Evolutionary conservation across 2,329 filamentous ascomycete species (phyloP), one percentile per base, ranked within the genome.

Genomic region (Aspergillus phoenicis): DNA sequence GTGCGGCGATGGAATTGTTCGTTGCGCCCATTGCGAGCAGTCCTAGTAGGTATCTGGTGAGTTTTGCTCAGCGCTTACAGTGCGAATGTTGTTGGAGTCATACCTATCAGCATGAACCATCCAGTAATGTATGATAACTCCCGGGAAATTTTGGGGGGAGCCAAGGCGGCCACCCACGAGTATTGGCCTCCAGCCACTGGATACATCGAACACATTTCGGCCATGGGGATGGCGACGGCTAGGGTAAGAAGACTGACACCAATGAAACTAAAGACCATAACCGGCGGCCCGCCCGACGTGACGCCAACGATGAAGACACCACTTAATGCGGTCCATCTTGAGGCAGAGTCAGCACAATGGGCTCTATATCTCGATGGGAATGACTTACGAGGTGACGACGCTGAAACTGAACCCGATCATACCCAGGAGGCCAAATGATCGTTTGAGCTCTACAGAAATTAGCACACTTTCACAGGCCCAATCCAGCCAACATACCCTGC

Each of bases 361-460:
- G 8, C 28, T 24, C 11, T 13, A 11, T 8, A 45, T 48, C 52
- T 33, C 47, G 7, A 11, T 4, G 5, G 5, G 4, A 8, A 2
- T 28, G 22, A 48, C 63, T 30, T 20, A 80, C 78, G 77, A 83
- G 33, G 84, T 86, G 47, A 87, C 82, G 49, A 87, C 83, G 59
- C 79, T 82, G 71, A 87, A 87, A 49, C 79, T 82, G 72, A 87
- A 87, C 1, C 83, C 84, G 36, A 87, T 78, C 82, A 87, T 87
- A 38, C 84, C 83, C 28, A 86, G 64, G 5, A 85, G 70, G 8
- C 82, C 77, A 65, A 86, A 87, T 8, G 78, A 82, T 8, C 84
- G 82, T 69, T 84, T 85, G 64, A 87, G 78, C 70, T 87, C 83
- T 84, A 61, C 24, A 53, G 6, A 10, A 30, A 36, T 63, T 7